Evolutionary conservation across 768 basidiomycete genomes (phyloP).

Genomic region (Pleurotus giganteus): DNA sequence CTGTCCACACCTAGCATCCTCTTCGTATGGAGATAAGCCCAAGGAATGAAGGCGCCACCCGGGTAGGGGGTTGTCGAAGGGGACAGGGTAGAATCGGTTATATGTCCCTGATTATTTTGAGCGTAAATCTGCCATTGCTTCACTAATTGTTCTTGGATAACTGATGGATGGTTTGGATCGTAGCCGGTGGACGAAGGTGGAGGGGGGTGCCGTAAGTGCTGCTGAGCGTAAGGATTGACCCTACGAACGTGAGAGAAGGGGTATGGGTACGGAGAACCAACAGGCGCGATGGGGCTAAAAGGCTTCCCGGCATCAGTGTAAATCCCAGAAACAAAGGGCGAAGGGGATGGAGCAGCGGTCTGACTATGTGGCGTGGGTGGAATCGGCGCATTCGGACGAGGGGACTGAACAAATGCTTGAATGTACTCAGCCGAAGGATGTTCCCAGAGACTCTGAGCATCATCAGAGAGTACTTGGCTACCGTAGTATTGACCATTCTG

Average conservation of each 20-base stretch:
- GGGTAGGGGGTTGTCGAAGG: conserved; percentile 76
- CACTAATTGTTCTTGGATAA: conserved; percentile 68
- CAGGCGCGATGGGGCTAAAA: conserved; percentile 53
- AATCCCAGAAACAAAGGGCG: conserved; percentile 55
- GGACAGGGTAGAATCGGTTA: conserved; percentile 75
- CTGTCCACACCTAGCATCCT: conserved; percentile 37
- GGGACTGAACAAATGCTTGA: conserved; percentile 54
- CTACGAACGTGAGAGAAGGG: conserved; percentile 75
- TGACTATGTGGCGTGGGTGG: conserved; percentile 79
- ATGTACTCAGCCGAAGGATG: conserved; percentile 60
- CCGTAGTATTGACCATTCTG: conserved; percentile 34
- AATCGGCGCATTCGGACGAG: conserved; percentile 72
- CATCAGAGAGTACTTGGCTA: conserved; percentile 49
- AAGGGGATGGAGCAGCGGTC: conserved; percentile 71
- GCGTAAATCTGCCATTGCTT: conserved; percentile 80
- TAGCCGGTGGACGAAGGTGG: conserved; percentile 29
- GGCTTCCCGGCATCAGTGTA: conserved; percentile 38
- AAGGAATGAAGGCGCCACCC: conserved; percentile 60
- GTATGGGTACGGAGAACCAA: conserved; percentile 78
- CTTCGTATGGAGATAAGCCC: conserved; percentile 66
- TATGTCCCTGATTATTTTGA: conserved; percentile 55
- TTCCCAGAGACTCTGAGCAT: conserved; percentile 56
- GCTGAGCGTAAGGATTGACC: conserved; percentile 35
- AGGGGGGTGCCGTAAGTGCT: conserved; percentile 24
- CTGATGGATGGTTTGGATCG: conserved; percentile 41